These are phyloP conservation scores for Xylariaceae sp. DNA, from an alignment of 2,329 filamentous ascomycete genomes.

Conservation along the genomic window DNA sequence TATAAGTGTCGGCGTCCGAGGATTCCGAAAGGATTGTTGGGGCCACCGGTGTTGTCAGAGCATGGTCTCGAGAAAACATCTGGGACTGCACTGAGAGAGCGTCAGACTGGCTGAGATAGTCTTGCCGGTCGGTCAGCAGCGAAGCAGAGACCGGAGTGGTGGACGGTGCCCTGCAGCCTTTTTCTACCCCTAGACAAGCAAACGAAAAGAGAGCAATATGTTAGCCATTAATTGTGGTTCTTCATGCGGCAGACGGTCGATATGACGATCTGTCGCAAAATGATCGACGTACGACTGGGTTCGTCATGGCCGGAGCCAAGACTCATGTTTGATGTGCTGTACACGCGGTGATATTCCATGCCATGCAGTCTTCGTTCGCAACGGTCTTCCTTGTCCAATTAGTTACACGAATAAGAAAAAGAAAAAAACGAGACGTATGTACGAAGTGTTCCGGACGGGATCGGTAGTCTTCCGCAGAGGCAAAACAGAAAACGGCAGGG, in stretches of 20 bases:
- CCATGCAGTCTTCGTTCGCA: constrained; percentile 9
- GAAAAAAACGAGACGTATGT: no score
- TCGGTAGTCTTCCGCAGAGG: no score
- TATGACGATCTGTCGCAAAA: not conserved
- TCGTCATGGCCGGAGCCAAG: constrained; percentile 15
- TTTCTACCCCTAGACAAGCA: constrained; percentile 20
- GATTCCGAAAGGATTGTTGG: constrained; percentile 29
- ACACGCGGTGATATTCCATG: constrained; percentile 1
- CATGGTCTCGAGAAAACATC: constrained; percentile 33
- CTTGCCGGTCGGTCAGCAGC: constrained; percentile 24
- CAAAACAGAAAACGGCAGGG: not conserved
- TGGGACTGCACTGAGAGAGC: constrained; percentile 32
- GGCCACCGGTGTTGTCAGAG: constrained; percentile 37
- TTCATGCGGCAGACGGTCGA: not conserved
- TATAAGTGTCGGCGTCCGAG: constrained; percentile 41
- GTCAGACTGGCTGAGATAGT: constrained; percentile 12
- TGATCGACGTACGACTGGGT: constrained; percentile 17
- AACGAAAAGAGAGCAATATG: not conserved
- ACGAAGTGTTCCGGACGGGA: no score
- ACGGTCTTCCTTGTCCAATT: not conserved
- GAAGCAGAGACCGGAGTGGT: constrained; percentile 21
- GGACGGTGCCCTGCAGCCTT: constrained; percentile 20
- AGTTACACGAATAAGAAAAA: not conserved
- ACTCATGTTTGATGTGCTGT: constrained; percentile 19
- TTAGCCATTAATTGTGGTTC: constrained; percentile 1